Percentiles rank a stretch among this genome's conserved stretches.
phyloP scores from a whole-genome alignment of 208 protist species.

The Crithidia mellificae region DNA sequence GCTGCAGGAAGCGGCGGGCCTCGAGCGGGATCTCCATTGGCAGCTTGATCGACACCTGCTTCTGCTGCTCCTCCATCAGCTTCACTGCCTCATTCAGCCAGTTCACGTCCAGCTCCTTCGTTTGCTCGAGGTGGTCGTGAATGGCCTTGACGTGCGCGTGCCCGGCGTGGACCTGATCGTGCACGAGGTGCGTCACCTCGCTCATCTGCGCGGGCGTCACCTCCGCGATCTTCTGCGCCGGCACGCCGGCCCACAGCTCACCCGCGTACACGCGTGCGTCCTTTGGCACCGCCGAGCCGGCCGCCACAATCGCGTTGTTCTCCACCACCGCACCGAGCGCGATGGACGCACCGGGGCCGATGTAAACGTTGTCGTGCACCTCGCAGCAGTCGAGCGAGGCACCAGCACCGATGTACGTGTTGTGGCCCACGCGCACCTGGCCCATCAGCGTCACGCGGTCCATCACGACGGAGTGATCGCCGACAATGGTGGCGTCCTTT shows the following conservation, averaged over 20 bases:
- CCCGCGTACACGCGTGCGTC: constrained; percentile 81
- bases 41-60: constrained; percentile 75
- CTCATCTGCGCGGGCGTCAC: constrained; percentile 68
- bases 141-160: constrained; percentile 71
- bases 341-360: constrained; percentile 80
- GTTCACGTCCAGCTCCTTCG: constrained; percentile 57
- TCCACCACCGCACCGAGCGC: constrained; percentile 83
- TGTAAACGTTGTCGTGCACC: constrained; percentile 83
- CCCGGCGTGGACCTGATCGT: constrained; percentile 55
- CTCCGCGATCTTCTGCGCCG: constrained; percentile 85
- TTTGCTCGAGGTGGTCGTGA: constrained; percentile 70
- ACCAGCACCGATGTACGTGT: constrained; percentile 67
- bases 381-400: constrained; percentile 83
- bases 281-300: constrained; percentile 82
- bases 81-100: constrained; percentile 69
- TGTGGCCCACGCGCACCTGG: constrained; percentile 68
- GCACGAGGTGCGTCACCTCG: constrained; percentile 73
- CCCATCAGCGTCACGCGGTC: constrained; percentile 85
- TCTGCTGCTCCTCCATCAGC: constrained; percentile 83
- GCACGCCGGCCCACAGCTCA: constrained; percentile 91
- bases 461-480: constrained; percentile 83
- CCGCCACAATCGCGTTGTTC: constrained; percentile 82
- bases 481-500: constrained; percentile 56
- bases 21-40: constrained; percentile 86
- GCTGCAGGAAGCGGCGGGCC: constrained; percentile 79